Evolutionary conservation across 768 basidiomycete genomes (phyloP).

Genomic region (Termitomyces sp.): DNA sequence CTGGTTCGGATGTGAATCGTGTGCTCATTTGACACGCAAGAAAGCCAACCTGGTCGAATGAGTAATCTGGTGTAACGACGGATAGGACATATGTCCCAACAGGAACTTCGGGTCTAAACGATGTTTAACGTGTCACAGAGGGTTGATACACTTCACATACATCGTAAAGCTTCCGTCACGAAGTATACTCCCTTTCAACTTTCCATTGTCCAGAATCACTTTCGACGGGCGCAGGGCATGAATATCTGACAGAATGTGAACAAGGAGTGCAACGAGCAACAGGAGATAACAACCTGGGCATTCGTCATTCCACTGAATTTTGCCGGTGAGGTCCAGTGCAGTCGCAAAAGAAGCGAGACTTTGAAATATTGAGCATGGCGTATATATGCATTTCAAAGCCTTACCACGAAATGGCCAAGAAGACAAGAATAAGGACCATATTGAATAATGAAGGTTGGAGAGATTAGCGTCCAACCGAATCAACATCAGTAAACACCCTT

Average conservation of each 20-base stretch:
- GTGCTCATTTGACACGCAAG: neutral
- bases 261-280: neutral
- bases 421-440: slow-evolving; percentile 17
- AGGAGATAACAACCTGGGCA: slow-evolving; percentile 47
- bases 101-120: slow-evolving; percentile 60
- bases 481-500: slow-evolving; percentile 19
- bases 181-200: slow-evolving; percentile 48
- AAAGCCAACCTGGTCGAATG: slow-evolving; percentile 63
- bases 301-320: slow-evolving; percentile 67
- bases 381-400: neutral
- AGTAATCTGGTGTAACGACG: slow-evolving; percentile 60
- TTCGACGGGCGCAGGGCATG: slow-evolving; percentile 50
- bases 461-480: neutral
- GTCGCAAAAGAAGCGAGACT: slow-evolving; percentile 25
- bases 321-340: slow-evolving; percentile 59
- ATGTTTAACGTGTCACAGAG: neutral
- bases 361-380: slow-evolving; percentile 3
- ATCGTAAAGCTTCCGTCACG: slow-evolving; percentile 63
- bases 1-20: slow-evolving; percentile 32
- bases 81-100: slow-evolving; percentile 69
- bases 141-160: slow-evolving; percentile 35
- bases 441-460: neutral
- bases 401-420: slow-evolving; percentile 30
- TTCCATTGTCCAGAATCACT: slow-evolving; percentile 60
- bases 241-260: slow-evolving; percentile 12